Percentiles rank a stretch among this genome's conserved stretches.
These are phyloP conservation scores for Populus ilicifolia DNA, from an alignment of 345 rosid genomes.

Conservation along the genomic window DNA sequence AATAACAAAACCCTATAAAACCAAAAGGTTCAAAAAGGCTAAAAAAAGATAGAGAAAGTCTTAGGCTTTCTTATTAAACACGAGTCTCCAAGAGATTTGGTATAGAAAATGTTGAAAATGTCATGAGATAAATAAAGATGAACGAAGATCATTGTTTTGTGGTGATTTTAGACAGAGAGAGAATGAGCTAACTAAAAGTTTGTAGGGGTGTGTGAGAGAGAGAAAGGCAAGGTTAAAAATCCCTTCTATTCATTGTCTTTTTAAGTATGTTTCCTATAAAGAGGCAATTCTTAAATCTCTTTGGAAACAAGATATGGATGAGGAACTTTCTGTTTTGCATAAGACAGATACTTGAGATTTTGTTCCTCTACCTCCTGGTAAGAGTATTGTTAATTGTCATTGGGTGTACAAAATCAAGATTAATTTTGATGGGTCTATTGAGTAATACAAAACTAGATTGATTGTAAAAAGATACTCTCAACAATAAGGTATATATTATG, in stretches of 20 bases:
- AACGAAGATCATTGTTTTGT: slow-evolving; percentile 13
- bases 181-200: slow-evolving; percentile 55
- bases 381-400: too few relatives aligned
- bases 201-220: slow-evolving; percentile 27
- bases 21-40: not conserved
- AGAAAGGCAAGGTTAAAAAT: not conserved
- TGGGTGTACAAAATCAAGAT: too few relatives aligned
- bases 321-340: too few relatives aligned
- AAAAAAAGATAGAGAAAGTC: slow-evolving; percentile 13
- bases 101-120: slow-evolving; percentile 36
- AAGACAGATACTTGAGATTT: too few relatives aligned
- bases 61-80: slow-evolving; percentile 25
- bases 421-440: too few relatives aligned
- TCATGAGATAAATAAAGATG: slow-evolving; percentile 21
- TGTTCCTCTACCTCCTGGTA: too few relatives aligned
- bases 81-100: slow-evolving; percentile 60
- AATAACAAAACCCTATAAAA: slow-evolving; percentile 33
- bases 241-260: not conserved
- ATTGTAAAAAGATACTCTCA: too few relatives aligned
- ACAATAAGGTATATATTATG: too few relatives aligned
- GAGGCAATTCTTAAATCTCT: too few relatives aligned
- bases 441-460: too few relatives aligned
- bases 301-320: too few relatives aligned
- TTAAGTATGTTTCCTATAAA: too few relatives aligned
- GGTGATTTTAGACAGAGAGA: slow-evolving; percentile 21